Evolutionary conservation across 768 basidiomycete species (phyloP), one percentile per base, ranked within the genome.

Genomic region (Amanita pseudoporphyria): DNA sequence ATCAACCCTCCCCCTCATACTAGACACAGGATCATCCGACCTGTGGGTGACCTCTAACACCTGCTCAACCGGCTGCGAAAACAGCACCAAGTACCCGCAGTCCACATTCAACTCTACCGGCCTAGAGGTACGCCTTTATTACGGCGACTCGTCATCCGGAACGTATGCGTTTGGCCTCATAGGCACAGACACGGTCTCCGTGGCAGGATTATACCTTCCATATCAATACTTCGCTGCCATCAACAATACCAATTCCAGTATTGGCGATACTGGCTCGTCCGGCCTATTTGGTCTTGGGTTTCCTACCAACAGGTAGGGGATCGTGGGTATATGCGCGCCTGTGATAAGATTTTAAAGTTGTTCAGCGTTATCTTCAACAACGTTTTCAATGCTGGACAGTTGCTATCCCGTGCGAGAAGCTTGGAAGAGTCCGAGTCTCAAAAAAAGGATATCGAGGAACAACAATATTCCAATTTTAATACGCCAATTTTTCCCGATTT

Each of bases 1-100:
- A 19, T 70, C 67, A 16, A 60, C 68, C 9, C 67, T 71, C 6
- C 74, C 84, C 13, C 64, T 87, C 10, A 71, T 87, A 30, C 65
- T 87, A 84, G 86, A 88, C 54, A 86, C 84, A 1, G 86, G 86
- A 38, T 88, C 86, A 2, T 80, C 86, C 4, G 86, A 89, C 57
- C 60, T 87, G 5, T 89, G 87, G 87, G 72, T 83, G 9, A 62
- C 81, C 22, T 83, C 83, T 0, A 72, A 79, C 44, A 64, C 71
- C 0, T 87, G 82, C 59, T 63, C 62, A 9, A 54, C 57, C n/a
- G 73, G 70, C 51, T 72, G 71, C 45, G 52, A 64, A 3, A 58
- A 57, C 24, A 61, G 56, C 2, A 26, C 74, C 4, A 60, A 78
- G 21, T 86, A 83, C 57, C 70, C 76, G 1, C 74, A 75, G 56